Evolutionary conservation across 176 grass and related monocot species (phyloP), one percentile per base, ranked within the genome.

Genomic region (Oryza australiensis): DNA sequence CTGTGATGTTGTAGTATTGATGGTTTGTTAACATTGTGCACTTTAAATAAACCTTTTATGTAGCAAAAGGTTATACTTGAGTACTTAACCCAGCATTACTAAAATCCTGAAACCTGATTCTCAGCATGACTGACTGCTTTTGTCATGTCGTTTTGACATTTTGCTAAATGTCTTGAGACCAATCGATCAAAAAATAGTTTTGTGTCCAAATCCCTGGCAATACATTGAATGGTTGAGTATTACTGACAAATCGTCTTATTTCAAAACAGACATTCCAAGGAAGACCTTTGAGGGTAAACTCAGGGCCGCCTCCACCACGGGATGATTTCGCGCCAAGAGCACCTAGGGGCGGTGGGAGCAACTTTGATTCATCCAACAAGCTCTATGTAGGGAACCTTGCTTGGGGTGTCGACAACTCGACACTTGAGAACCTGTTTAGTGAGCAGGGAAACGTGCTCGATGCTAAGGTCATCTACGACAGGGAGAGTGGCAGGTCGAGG

Each of bases 381-480:
- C 55, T 99, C 35, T 93, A 99, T 4, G 96, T 99, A 2, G 96
- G 96, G 6, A 99, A 99, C 76, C 93, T 99, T 30, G 73, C 93
- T 37, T 99, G 93, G 96, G 93, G 93, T 2, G 96, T 99, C 2
- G 96, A 99, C 71, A 91, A 99, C 80, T 92, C 89, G 0, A 90
- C 96, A 7, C 89, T 99, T 0, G 87, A 95, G 80, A 91, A 86
- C 40, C 64, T 99, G 57, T 99, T 99, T 85, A 93, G 91, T 15
- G 89, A 93, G 20, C 96, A 99, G 77, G 93, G 96, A 23, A 88
- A 80, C 13, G 96, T 99, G 62, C 24, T 95, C 38, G 93, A 95
- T 32, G 93, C 93, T 5, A 91, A 85, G 74, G 93, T 99, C 23
- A 88, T 99, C 76, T 94, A 85, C 3, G 96, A 99, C 53, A 84